Conservation (phyloP, 1,139 yeast species). For the Suzukiozyma palmioleophila region DNA sequence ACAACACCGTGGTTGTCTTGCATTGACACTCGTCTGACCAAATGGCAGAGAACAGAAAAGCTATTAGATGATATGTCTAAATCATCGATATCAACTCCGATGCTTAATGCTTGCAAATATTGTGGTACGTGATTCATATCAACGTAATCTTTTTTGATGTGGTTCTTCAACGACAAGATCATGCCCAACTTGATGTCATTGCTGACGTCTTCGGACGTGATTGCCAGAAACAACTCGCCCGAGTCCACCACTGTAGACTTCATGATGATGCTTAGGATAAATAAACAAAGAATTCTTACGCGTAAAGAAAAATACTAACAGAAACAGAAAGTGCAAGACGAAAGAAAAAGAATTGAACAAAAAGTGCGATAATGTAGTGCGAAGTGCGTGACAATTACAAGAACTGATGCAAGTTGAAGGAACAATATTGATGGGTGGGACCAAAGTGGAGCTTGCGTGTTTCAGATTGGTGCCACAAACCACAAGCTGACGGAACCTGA, state of each 20-base stretch:
- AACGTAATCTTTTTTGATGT: constrained; percentile 64
- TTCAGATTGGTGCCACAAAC: no score
- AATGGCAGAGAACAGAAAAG: constrained; percentile 69
- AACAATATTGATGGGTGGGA: no score
- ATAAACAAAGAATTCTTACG: no score
- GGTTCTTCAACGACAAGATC: constrained; percentile 56
- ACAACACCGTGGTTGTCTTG: constrained; percentile 52
- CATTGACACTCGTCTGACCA: constrained; percentile 70
- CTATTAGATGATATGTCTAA: constrained; percentile 43
- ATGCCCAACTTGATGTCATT: constrained; percentile 29
- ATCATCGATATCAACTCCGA: constrained; percentile 41
- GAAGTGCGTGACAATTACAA: no score
- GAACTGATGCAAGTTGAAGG: no score
- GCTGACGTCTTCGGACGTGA: constrained; percentile 17
- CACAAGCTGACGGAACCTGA: no score
- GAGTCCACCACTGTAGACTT: background rate
- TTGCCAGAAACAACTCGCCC: constrained; percentile 18
- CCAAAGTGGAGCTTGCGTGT: no score
- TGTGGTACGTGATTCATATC: constrained; percentile 48
- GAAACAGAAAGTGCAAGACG: no score
- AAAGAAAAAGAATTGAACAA: no score
- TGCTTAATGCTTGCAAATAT: constrained; percentile 54
- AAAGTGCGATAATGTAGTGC: no score
- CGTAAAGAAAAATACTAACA: no score
- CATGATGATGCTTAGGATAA: background rate